phyloP scores from a whole-genome alignment of 129 eudicot species.

The Oenanthe sinensis region DNA sequence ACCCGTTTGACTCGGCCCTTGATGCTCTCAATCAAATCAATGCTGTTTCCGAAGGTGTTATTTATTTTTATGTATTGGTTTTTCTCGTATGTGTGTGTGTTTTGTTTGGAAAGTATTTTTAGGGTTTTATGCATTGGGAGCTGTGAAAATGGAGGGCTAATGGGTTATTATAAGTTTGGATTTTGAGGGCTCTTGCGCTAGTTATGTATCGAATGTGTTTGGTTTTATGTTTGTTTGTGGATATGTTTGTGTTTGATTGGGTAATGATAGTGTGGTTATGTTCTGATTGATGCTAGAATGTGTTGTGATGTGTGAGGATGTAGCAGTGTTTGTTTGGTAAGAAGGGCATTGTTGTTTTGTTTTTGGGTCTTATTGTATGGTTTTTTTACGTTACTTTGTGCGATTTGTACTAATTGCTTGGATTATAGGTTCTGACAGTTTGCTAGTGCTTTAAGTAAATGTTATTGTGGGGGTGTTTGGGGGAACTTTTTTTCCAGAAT shows the following conservation, averaged over 20 bases:
- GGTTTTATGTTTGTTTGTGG: background rate
- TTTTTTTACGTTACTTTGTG: background rate
- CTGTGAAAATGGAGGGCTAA: background rate
- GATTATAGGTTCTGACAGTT: background rate
- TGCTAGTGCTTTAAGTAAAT: background rate
- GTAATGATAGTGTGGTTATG: background rate
- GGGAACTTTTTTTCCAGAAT: too few species aligned
- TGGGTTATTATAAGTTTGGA: background rate
- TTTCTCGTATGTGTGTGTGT: background rate
- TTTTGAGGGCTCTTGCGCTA: background rate
- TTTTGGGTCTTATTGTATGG: background rate
- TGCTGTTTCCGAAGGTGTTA: constrained; percentile 83
- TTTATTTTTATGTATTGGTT: background rate
- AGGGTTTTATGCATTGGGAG: background rate
- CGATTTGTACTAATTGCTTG: background rate
- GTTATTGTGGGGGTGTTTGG: too few species aligned
- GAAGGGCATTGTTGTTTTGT: background rate
- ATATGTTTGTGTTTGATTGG: background rate
- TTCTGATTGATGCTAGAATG: background rate
- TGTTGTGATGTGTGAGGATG: background rate
- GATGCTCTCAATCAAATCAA: constrained; percentile 81
- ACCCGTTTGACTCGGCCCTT: constrained; percentile 65
- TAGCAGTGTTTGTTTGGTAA: background rate
- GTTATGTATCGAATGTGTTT: background rate
- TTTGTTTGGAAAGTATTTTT: background rate